Evolutionary conservation across 2,329 filamentous ascomycete genomes (phyloP), one percentile per base, ranked within the genome.

Genomic region (Bipolaris bicolor): DNA sequence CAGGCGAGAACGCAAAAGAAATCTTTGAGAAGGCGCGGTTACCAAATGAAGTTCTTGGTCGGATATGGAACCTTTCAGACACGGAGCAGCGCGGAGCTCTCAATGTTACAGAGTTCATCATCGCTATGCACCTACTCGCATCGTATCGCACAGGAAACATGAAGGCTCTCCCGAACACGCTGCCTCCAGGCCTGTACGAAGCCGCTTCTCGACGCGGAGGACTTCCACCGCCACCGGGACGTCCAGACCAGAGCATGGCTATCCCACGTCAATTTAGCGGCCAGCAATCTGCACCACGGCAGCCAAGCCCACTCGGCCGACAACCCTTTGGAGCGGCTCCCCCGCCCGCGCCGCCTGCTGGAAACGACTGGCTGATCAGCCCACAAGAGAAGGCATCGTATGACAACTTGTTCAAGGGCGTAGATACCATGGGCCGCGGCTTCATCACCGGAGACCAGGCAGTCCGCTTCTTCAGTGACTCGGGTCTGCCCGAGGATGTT

Each of bases 91-190:
- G 93, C 51, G 95, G 95, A 49, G 88, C 90, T 31, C 83, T 99
- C 34, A 90, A 93, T 56, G 84, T 88, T 67, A 94, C 92, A 13
- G 95, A 98, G 70, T 99, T 99, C 75, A 90, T 97, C 72, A 96
- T 99, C 71, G 95, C 95, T 44, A 99, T 99, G 95, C 95, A 99
- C 76, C 82, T 99, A 59, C 83, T 99, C 61, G 94, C 92, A 13
- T 97, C 92, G 11, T 92, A 91, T 79, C 97, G 96, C 81, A 90
- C 88, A 11, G 90, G 92, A 20, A 83, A 88, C 29, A 84, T 99
- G 75, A 88, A 91, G 62, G 87, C 85, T 18, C 83, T 98, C 55
- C 95, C 95, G 1, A 89, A 82, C 59, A 86, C 90, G 24, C 84
- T 99, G 2, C 95, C 95, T 5, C 87, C 91, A 11, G 90, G 89